Evolutionary conservation across 2,329 filamentous ascomycete genomes (phyloP).

Genomic region (Xylariomycetidae sp.): DNA sequence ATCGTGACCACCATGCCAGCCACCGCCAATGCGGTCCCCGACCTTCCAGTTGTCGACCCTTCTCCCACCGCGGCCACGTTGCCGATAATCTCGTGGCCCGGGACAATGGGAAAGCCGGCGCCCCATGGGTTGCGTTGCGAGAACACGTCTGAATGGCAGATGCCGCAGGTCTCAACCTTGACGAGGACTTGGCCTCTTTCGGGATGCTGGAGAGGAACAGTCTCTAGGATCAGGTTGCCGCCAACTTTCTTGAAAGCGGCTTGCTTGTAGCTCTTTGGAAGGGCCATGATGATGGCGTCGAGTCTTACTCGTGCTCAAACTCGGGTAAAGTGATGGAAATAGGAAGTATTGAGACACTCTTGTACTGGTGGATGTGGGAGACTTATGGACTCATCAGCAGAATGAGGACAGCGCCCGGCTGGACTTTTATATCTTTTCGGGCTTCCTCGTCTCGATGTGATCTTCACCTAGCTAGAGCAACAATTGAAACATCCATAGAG

Average conservation of each 20-base stretch:
- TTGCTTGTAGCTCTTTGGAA: too few species aligned
- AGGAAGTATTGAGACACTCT: too few species aligned
- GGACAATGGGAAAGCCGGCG: constrained; percentile 35
- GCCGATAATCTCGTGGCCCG: constrained; percentile 61
- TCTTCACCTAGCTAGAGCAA: too few species aligned
- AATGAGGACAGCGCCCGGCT: too few species aligned
- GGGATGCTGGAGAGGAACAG: constrained; percentile 43
- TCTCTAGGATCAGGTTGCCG: constrained; percentile 45
- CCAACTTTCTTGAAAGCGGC: constrained; percentile 48
- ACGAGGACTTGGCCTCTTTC: constrained; percentile 49
- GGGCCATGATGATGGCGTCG: too few species aligned
- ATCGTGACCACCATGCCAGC: constrained; percentile 51
- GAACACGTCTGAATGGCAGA: constrained; percentile 51
- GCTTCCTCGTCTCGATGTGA: too few species aligned
- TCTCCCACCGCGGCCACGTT: constrained; percentile 49
- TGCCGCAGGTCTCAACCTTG: constrained; percentile 57
- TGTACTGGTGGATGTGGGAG: too few species aligned
- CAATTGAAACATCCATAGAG: too few species aligned
- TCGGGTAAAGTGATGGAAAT: too few species aligned
- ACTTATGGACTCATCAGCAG: too few species aligned
- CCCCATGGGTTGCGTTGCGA: constrained; percentile 30
- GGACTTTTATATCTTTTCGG: too few species aligned
- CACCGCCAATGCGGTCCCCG: constrained; percentile 47
- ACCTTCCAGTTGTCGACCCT: constrained; percentile 49
- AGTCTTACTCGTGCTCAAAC: too few species aligned